Percentiles rank a stretch among this genome's conserved stretches.
phyloP scores from a whole-genome alignment of 164 flowering plant species.

The Kalanchoe fedtschenkoi region DNA sequence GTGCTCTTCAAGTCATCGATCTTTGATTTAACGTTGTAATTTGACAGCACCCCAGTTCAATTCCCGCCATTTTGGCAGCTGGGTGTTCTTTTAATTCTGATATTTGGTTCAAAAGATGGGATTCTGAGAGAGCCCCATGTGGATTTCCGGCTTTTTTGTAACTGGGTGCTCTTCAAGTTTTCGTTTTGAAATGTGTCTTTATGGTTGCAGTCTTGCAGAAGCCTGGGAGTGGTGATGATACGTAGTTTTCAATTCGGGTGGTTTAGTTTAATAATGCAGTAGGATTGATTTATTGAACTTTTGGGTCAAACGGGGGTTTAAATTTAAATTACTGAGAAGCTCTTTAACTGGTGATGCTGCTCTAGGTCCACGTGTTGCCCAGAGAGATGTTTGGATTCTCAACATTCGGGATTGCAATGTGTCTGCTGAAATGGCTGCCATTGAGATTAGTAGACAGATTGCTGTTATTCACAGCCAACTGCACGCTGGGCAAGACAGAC shows the following conservation, averaged over 20 bases:
- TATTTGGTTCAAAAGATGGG: background rate
- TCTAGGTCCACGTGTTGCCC: constrained; percentile 84
- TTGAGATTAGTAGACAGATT: constrained; percentile 65
- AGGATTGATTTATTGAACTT: background rate
- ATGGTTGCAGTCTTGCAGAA: too few species aligned
- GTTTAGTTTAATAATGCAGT: background rate
- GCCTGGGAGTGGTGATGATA: background rate
- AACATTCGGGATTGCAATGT: constrained; percentile 78
- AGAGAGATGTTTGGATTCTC: constrained; percentile 83
- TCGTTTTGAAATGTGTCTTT: background rate
- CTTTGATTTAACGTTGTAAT: too few species aligned
- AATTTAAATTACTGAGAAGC: background rate
- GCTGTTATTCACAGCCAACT: constrained; percentile 39
- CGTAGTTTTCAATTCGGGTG: background rate
- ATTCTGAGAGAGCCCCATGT: background rate
- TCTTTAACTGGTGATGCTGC: background rate
- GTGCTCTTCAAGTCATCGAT: too few species aligned
- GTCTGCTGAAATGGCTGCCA: constrained; percentile 73
- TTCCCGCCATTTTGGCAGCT: background rate
- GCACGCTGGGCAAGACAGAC: constrained; percentile 65
- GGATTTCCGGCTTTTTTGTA: background rate
- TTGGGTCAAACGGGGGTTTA: background rate
- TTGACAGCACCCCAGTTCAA: background rate
- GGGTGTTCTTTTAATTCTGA: background rate
- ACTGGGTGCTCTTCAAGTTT: background rate